phyloP scores from a whole-genome alignment of 164 flowering plant genomes.

The Warburgia ugandensis region DNA sequence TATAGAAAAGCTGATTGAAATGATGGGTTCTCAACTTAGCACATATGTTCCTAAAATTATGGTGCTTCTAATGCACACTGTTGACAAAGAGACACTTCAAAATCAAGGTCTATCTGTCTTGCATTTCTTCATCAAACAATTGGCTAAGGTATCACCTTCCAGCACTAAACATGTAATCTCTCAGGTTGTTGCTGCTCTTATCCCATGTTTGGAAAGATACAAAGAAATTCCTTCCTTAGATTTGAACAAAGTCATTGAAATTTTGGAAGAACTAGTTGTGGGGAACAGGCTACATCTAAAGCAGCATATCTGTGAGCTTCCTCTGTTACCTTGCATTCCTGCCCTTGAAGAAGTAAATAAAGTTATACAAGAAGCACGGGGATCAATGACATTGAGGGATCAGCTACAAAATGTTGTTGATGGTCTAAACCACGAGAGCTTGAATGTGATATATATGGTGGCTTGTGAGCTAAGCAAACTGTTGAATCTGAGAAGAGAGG shows the following conservation, averaged over 20 bases:
- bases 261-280: conserved; percentile 84
- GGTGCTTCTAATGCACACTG: conserved; percentile 96
- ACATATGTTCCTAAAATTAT: conserved; percentile 93
- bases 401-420: conserved; percentile 67
- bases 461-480: conserved; percentile 84
- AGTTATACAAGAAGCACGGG: conserved; percentile 84
- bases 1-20: conserved; percentile 73
- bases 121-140: conserved; percentile 68
- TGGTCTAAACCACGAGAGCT: conserved; percentile 91
- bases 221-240: conserved; percentile 50
- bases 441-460: conserved; percentile 98
- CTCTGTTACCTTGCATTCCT: conserved; percentile 72
- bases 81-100: conserved; percentile 75
- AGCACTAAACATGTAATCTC: conserved; percentile 88
- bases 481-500: conserved; percentile 51
- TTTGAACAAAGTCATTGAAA: conserved; percentile 63
- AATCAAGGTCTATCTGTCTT: conserved; percentile 75
- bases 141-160: conserved; percentile 68
- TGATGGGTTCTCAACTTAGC: conserved; percentile 89
- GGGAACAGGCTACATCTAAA: conserved; percentile 55
- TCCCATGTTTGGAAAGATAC: conserved; percentile 79
- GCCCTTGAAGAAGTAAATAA: conserved; percentile 59
- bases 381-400: conserved; percentile 75
- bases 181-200: conserved; percentile 93
- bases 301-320: conserved; percentile 81